Evolutionary conservation across 2,329 filamentous ascomycete genomes (phyloP).

Genomic region (Penicillium sp.): DNA sequence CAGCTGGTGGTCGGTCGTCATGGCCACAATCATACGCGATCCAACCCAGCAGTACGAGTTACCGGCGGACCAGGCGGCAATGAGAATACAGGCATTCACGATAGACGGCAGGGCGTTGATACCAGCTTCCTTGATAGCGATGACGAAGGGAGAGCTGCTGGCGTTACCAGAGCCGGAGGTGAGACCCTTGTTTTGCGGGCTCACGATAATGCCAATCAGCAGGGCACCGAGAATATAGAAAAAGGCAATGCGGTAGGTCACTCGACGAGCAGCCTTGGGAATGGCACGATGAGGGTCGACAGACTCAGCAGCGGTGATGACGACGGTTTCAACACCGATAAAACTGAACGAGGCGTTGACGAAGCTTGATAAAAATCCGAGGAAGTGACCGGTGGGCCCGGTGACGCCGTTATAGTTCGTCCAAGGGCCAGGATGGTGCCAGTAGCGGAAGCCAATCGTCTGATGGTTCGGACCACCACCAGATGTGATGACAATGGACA

Average conservation of each 20-base stretch:
- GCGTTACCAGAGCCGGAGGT: conserved; percentile 27
- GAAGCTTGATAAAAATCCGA: conserved; percentile 36
- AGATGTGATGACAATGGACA: conserved; percentile 32
- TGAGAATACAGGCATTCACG: conserved; percentile 35
- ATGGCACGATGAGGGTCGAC: conserved; percentile 38
- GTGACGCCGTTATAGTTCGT: conserved; percentile 30
- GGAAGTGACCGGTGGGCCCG: conserved; percentile 33
- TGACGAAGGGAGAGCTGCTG: conserved; percentile 34
- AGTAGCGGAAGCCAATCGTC: conserved; percentile 33
- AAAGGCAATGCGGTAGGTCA: conserved; percentile 37
- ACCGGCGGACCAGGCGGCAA: conserved; percentile 39
- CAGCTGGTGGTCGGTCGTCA: conserved; percentile 57
- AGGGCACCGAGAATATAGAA: conserved; percentile 36
- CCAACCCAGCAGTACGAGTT: conserved; percentile 48
- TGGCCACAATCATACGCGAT: conserved; percentile 55
- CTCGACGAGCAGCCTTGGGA: conserved; percentile 39
- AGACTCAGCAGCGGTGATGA: conserved; percentile 40
- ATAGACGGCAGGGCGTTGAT: conserved; percentile 33
- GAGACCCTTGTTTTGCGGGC: conserved; percentile 19
- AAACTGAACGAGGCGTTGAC: conserved; percentile 41
- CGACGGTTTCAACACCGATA: conserved; percentile 40
- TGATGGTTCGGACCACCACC: conserved; percentile 31
- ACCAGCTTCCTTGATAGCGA: conserved; percentile 32
- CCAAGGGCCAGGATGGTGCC: conserved; percentile 32
- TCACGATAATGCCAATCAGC: conserved; percentile 30